A percentile compares a stretch with the other conserved stretches of the same genome.
Evolutionary conservation across 2,329 filamentous ascomycete species (phyloP).

Genomic region (Pseudonectria buxi): DNA sequence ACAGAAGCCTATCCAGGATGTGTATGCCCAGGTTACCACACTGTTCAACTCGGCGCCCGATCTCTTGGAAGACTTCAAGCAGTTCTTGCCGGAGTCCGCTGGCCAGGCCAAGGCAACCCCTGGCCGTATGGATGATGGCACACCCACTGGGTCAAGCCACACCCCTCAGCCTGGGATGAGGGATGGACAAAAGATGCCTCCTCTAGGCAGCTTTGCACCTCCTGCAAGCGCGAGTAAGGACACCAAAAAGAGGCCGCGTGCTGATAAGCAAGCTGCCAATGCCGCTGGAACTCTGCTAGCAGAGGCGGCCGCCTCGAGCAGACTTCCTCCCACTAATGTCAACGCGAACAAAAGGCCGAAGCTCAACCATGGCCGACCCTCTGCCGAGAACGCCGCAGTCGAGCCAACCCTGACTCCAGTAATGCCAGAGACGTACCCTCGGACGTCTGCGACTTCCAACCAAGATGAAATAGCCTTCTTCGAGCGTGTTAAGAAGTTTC

Average conservation of each 20-base stretch:
- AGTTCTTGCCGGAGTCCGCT: conserved; percentile 87
- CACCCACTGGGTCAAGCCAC: conserved; percentile 38
- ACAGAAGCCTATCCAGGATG: conserved; percentile 96
- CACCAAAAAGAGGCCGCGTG: conserved; percentile 75
- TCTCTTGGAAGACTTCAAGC: conserved; percentile 95
- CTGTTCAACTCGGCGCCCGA: conserved; percentile 92
- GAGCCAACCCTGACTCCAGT: conserved; percentile 85
- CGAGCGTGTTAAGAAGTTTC: conserved; percentile 92
- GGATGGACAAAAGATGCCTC: conserved; percentile 75
- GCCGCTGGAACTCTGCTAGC: conserved; percentile 35
- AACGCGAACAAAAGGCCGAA: conserved; percentile 61
- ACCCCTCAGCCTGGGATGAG: conserved; percentile 49
- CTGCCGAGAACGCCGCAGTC: conserved; percentile 54
- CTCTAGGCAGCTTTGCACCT: conserved; percentile 89
- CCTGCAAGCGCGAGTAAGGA: conserved; percentile 77
- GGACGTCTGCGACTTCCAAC: conserved; percentile 63
- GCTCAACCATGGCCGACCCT: conserved; percentile 60
- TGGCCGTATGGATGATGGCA: conserved; percentile 50
- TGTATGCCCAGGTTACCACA: conserved; percentile 92
- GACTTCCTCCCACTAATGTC: conserved; percentile 25
- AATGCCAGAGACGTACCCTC: conserved; percentile 77
- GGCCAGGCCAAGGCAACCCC: conserved; percentile 45
- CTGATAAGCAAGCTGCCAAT: conserved; percentile 47
- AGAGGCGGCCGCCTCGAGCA: conserved; percentile 35
- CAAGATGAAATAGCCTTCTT: conserved; percentile 90